These are phyloP conservation scores for Agaricus sinodeliciosus DNA, from an alignment of 768 basidiomycete genomes.

Conservation along the genomic window DNA sequence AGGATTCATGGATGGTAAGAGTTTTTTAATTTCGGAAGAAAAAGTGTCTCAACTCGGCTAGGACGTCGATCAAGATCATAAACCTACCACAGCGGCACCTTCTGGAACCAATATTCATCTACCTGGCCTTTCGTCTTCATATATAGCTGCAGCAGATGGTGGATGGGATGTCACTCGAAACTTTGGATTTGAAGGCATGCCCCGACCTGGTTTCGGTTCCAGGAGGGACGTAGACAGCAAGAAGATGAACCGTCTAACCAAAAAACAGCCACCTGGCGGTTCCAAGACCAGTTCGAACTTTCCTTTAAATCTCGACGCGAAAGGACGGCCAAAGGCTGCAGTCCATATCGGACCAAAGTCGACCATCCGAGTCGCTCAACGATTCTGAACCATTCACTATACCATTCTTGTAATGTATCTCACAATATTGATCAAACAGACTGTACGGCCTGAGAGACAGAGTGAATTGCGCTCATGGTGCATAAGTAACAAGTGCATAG, in stretches of 20 bases:
- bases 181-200: constrained; percentile 33
- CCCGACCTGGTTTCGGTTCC: constrained; percentile 30
- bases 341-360: constrained; percentile 35
- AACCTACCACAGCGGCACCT: not conserved
- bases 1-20: constrained; percentile 1
- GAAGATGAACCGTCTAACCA: constrained; percentile 14
- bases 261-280: constrained; percentile 17
- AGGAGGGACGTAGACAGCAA: constrained; percentile 25
- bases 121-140: constrained; percentile 2
- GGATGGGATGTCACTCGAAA: constrained; percentile 14
- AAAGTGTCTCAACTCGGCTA: not conserved
- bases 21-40: not conserved
- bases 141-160: not conserved
- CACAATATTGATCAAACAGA: not conserved
- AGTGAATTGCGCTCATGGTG: constrained; percentile 19
- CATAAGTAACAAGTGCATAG: constrained; percentile 26
- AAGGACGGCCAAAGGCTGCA: constrained; percentile 26
- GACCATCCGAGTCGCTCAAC: constrained; percentile 15
- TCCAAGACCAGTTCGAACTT: constrained; percentile 12
- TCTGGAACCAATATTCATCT: not conserved
- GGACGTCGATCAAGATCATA: not conserved
- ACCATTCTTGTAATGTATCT: not conserved
- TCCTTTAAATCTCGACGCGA: constrained; percentile 30
- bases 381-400: not conserved
- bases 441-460: not conserved